phyloP scores from a whole-genome alignment of 345 rosid species.

The Lepidium didymum region DNA sequence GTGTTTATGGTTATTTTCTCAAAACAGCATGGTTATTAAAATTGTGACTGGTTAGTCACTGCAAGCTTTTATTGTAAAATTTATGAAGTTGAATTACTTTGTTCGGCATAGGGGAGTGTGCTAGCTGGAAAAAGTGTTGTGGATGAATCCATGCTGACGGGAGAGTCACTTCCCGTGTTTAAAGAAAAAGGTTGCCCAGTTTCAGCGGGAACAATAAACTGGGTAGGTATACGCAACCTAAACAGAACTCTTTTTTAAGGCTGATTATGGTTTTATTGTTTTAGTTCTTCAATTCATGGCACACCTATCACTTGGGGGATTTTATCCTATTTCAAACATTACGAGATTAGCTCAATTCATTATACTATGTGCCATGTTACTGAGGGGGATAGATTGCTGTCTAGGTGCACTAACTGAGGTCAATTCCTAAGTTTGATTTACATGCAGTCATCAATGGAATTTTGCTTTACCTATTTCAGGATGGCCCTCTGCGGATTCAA shows the following conservation, averaged over 20 bases:
- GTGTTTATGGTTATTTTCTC: slow-evolving; percentile 18
- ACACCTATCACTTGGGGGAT: background rate
- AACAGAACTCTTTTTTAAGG: background rate
- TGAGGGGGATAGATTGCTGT: background rate
- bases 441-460: background rate
- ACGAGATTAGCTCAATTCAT: background rate
- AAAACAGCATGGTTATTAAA: background rate
- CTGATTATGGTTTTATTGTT: background rate
- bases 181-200: slow-evolving; percentile 69
- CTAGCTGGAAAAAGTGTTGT: slow-evolving; percentile 93
- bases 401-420: background rate
- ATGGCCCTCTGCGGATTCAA: slow-evolving; percentile 86
- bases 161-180: slow-evolving; percentile 89
- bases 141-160: slow-evolving; percentile 97
- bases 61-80: background rate
- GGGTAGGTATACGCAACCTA: slow-evolving; percentile 42
- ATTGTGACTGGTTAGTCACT: background rate
- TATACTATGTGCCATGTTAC: background rate
- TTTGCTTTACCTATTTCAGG: slow-evolving; percentile 46
- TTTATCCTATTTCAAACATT: background rate
- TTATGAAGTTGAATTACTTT: slow-evolving; percentile 11
- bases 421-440: background rate
- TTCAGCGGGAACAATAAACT: slow-evolving; percentile 92
- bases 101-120: slow-evolving; percentile 59
- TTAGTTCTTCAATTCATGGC: background rate